These are phyloP conservation scores for Volutella citrinella DNA, from an alignment of 2,329 filamentous ascomycete species.

Conservation along the genomic window DNA sequence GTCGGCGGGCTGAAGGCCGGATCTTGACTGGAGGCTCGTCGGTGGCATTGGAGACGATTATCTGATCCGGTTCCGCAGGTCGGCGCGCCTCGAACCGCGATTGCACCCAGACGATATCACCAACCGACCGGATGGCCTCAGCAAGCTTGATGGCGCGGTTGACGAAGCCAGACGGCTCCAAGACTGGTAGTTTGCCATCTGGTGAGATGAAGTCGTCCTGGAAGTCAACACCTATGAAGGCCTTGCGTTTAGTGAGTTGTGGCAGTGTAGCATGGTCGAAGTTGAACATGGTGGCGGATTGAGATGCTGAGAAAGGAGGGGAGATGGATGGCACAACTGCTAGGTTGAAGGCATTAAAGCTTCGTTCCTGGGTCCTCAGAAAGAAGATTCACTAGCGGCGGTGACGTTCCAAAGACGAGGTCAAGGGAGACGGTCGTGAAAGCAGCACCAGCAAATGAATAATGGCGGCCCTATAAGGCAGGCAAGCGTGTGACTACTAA, in stretches of 20 bases:
- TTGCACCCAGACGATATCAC: slow-evolving; percentile 79
- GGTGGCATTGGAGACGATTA: slow-evolving; percentile 45
- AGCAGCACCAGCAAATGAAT: too few relatives aligned
- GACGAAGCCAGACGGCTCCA: slow-evolving; percentile 62
- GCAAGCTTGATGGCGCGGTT: slow-evolving; percentile 65
- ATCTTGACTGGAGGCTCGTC: slow-evolving; percentile 16
- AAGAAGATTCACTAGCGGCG: neutral
- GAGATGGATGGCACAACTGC: neutral
- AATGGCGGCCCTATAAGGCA: too few relatives aligned
- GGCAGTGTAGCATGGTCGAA: slow-evolving; percentile 57
- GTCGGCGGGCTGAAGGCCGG: slow-evolving; percentile 5
- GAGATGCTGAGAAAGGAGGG: neutral
- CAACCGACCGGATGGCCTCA: slow-evolving; percentile 67
- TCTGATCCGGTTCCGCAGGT: slow-evolving; percentile 51
- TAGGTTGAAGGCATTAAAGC: slow-evolving; percentile 1
- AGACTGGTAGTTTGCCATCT: slow-evolving; percentile 65
- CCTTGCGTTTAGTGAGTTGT: slow-evolving; percentile 58
- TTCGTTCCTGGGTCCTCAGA: too few relatives aligned
- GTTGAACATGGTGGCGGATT: slow-evolving; percentile 44
- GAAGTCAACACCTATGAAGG: slow-evolving; percentile 78
- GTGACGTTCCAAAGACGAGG: too few relatives aligned
- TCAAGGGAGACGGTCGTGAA: too few relatives aligned
- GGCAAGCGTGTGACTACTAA: too few relatives aligned
- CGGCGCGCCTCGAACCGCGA: slow-evolving; percentile 68
- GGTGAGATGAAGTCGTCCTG: slow-evolving; percentile 84